Evolutionary conservation across 1,139 yeast genomes (phyloP).

Genomic region (Saccharomyces pastorianus): DNA sequence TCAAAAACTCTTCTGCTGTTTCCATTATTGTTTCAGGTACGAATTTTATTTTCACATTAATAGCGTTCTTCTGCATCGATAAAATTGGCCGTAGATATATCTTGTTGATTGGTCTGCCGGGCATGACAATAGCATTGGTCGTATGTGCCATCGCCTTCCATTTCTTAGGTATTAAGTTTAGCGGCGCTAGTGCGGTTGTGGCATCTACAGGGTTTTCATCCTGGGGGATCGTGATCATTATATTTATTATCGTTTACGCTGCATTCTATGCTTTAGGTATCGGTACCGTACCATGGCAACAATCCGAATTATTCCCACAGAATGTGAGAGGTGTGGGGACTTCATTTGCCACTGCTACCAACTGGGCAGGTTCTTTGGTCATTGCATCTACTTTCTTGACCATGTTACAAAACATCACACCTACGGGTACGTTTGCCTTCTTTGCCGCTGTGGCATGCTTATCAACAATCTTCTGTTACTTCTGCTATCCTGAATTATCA

Average conservation of each 20-base stretch:
- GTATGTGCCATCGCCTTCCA: constrained; percentile 86
- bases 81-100: constrained; percentile 78
- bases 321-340: constrained; percentile 88
- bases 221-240: constrained; percentile 85
- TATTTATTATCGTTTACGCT: constrained; percentile 78
- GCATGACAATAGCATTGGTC: constrained; percentile 69
- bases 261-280: constrained; percentile 90
- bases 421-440: constrained; percentile 87
- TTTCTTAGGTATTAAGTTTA: constrained; percentile 54
- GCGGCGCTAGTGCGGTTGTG: constrained; percentile 38
- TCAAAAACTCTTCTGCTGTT: constrained; percentile 81
- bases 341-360: constrained; percentile 84
- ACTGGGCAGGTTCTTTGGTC: constrained; percentile 92
- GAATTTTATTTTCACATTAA: constrained; percentile 73
- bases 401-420: constrained; percentile 87
- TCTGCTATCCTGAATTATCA: constrained; percentile 87
- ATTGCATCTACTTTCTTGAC: constrained; percentile 88
- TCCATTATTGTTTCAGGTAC: constrained; percentile 89
- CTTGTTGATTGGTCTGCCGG: constrained; percentile 65
- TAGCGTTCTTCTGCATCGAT: constrained; percentile 80
- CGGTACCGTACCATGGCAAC: constrained; percentile 98
- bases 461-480: constrained; percentile 63
- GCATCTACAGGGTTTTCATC: constrained; percentile 48
- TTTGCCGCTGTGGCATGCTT: constrained; percentile 77
- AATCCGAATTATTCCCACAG: constrained; percentile 88